Base-by-base conservation (phyloP, 2,329 filamentous ascomycete genomes). In the Fusarium sp. region DNA sequence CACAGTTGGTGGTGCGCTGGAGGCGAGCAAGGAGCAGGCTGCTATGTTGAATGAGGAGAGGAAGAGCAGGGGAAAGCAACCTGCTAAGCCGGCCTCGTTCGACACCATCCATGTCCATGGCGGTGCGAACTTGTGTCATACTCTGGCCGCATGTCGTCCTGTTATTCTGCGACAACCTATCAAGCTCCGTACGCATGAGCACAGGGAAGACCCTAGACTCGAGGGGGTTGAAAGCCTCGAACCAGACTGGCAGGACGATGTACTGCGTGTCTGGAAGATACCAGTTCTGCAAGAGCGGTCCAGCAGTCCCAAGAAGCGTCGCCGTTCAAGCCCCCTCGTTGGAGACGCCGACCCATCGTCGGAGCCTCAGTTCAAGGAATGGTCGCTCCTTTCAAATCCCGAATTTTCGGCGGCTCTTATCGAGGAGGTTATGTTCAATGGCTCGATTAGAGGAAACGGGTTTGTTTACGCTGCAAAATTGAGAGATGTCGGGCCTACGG, bases 131-230 rank as follows among this genome's bases (percentile, higher is more conserved):
- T 79, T 98, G 55, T 87, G 89, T 45, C 91, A 97, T 75, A 85
- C 88, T 7, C 79, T 99, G 57, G 94, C 93, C n/a, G 92, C 94
- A 1, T 90, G 91, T 17, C 87, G 96, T 45, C 84, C 90, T 32
- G 97, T 97, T 78, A 88, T 98, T 49, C 95, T 97, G 73, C 87
- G 96, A 37, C 94, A 92, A 71, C 90, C 92, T 1, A 85, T 97
- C 75, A 90, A 91, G 0, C 80, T 97, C n/a, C 82, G 81, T 32
- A 84, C 90, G 2, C 84, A 88, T 65, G 96, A 99, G 78, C 86
- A 92, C 48, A 80, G 82, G 40, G 71, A 79, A 11, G 82, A 86
- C 52, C 78, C 80, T 7, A 77, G 81, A 10, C 53, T 68, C 7
- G 63, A 66, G 4, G 62, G 68, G n/a, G 54, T 73, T 17, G 40